Evolutionary conservation across 768 basidiomycete species (phyloP), one percentile per base, ranked within the genome.

Genomic region (Lactarius psammicola): DNA sequence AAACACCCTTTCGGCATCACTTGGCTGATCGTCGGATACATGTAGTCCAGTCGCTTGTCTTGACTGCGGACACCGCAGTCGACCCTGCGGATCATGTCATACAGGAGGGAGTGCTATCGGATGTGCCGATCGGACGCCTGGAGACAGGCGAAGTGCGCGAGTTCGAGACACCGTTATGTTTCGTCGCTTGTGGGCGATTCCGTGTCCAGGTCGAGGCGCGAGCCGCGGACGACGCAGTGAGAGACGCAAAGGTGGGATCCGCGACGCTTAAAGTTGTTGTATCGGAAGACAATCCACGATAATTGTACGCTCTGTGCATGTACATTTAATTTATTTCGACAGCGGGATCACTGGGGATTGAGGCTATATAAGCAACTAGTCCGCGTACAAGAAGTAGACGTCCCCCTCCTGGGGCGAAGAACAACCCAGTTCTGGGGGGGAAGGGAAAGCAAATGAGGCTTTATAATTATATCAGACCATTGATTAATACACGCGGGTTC

Each of bases 101-200:
- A 15, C 82, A 82, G 69, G 90, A 95, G 74, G 92, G 93, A 2
- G 76, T 82, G 18, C 76, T 84, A 30, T 78, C 79, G 10, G 84
- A 88, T 58, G 78, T 92, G 30, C 80, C 86, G 2, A 67, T 94
- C 4, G 90, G 90, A 3, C 78, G 79, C n/a, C 73, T 95, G 57
- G 79, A 80, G 53, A 75, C 75, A 26, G 88, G 86, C 1, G 82
- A 84, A 66, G 80, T 81, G 17, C 76, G 77, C 38, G 79, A 81
- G 40, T 70, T 87, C 5, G 81, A 86, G 54, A 77, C 83, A 1
- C 81, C 86, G 1, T 66, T 95, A 15, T 90, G 88, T 71, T 92
- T 95, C 75, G 81, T 94, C 23, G 81, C 89, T 15, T 79, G 79
- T 54, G 93, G 93, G 10, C 75, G 78, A 59, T 94, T 91, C 66